A percentile compares a stretch with the other conserved stretches of the same genome.
These are phyloP conservation scores for Termitomyces bulborhizus DNA, from an alignment of 768 basidiomycete genomes.

Conservation along the genomic window DNA sequence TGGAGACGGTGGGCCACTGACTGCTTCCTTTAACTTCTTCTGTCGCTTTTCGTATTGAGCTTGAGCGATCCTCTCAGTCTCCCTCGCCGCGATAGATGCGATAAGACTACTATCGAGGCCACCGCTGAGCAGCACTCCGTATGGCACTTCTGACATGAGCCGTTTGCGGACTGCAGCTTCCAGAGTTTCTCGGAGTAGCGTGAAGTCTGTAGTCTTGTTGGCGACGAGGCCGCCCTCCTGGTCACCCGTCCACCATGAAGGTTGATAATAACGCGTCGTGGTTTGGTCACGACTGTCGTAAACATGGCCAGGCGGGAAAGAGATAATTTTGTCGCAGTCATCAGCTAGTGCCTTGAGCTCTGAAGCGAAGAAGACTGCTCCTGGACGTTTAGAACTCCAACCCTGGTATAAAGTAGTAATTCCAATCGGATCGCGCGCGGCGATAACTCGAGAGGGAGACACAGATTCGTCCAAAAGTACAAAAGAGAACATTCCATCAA, in stretches of 20 bases:
- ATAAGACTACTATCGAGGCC: constrained; percentile 96
- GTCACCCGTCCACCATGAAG: constrained; percentile 88
- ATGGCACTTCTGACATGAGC: constrained; percentile 97
- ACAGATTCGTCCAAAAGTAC: constrained; percentile 92
- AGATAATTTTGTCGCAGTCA: constrained; percentile 90
- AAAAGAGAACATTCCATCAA: constrained; percentile 99
- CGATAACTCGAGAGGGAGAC: constrained; percentile 84
- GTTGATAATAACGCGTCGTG: constrained; percentile 80
- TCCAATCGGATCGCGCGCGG: constrained; percentile 94
- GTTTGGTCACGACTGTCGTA: constrained; percentile 82
- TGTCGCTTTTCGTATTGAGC: constrained; percentile 72
- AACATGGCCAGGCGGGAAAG: constrained; percentile 97
- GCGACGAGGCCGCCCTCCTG: constrained; percentile 57
- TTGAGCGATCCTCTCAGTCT: constrained; percentile 86
- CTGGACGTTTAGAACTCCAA: constrained; percentile 79
- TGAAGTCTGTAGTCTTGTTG: constrained; percentile 55
- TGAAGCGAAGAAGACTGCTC: constrained; percentile 86
- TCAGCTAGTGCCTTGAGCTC: constrained; percentile 90
- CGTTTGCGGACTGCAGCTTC: constrained; percentile 93
- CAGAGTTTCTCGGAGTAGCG: constrained; percentile 68
- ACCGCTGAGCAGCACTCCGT: constrained; percentile 92
- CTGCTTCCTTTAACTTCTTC: constrained; percentile 45
- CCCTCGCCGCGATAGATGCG: constrained; percentile 88
- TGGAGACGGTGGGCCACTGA: constrained; percentile 56
- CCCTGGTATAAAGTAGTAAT: constrained; percentile 99